Evolutionary conservation across 495 filamentous ascomycete species (phyloP), one percentile per base, ranked within the genome.

Genomic region (Parmelia sp.): DNA sequence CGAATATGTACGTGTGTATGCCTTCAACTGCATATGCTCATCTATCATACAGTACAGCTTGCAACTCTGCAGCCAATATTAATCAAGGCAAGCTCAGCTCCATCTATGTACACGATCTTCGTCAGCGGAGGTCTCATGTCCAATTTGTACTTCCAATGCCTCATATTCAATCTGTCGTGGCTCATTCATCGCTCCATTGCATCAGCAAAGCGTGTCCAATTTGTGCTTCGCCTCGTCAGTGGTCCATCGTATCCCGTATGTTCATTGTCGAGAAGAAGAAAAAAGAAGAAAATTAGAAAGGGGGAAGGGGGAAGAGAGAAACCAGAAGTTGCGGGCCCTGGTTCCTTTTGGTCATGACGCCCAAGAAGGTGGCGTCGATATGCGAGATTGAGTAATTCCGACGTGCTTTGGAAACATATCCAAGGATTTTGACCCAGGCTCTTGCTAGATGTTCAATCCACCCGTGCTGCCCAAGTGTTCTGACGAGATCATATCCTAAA

Each of bases 401-500:
- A 21, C 7, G 7, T 3, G 14, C 51, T 19, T 51, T 51, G 47
- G 47, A 8, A 19, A 51, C 23, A 15, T 14, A 15, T 5, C 11
- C 47, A 47, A 1, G 42, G 19, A 3, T 12, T 49, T 10, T 53
- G 27, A 53, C 8, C 1, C 1, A 7, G 4, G 8, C 14, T 17
- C 4, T 4, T n/a, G n/a, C n/a, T n/a, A n/a, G n/a, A n/a, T n/a
- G n/a, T n/a, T n/a, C n/a, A n/a, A n/a, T n/a, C n/a, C n/a, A n/a
- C n/a, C n/a, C n/a, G n/a, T n/a, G n/a, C n/a, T n/a, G n/a, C n/a
- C n/a, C n/a, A n/a, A n/a, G n/a, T n/a, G n/a, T n/a, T n/a, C n/a
- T n/a, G n/a, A n/a, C n/a, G n/a, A 31, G 17, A 37, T 21, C n/a
- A 27, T 47, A 23, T 53, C 15, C 44, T 37, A 82, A 60, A 82